These are phyloP conservation scores for Ustilago cynodontis DNA, from an alignment of 1,284 basidiomycete species.

Conservation along the genomic window DNA sequence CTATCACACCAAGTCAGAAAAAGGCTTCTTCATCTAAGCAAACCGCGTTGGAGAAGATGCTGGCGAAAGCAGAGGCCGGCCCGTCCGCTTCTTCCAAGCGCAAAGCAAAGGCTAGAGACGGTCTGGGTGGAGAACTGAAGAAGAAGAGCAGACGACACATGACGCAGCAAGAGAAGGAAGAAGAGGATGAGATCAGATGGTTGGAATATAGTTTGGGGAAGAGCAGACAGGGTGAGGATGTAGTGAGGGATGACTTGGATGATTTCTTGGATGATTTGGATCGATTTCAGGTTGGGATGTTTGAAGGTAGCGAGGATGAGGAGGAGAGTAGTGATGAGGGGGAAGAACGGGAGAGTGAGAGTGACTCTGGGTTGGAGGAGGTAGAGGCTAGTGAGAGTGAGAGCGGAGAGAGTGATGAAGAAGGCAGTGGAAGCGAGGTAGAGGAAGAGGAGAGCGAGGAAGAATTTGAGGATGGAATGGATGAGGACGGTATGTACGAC, in stretches of 20 bases:
- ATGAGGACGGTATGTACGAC: slow-evolving; percentile 39
- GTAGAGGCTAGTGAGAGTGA: slow-evolving; percentile 18
- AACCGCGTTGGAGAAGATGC: slow-evolving; percentile 49
- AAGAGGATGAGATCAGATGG: slow-evolving; percentile 69
- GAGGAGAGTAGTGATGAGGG: slow-evolving; percentile 1
- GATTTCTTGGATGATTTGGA: slow-evolving; percentile 63
- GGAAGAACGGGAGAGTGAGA: slow-evolving; percentile 20
- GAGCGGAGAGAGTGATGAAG: neutral
- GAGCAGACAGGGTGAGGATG: slow-evolving; percentile 31
- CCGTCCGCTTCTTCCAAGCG: slow-evolving; percentile 24
- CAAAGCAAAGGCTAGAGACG: slow-evolving; percentile 19
- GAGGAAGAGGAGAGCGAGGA: slow-evolving; percentile 18
- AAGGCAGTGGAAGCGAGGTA: slow-evolving; percentile 4
- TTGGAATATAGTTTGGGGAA: slow-evolving; percentile 62
- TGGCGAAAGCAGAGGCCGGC: slow-evolving; percentile 34
- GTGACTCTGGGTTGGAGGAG: slow-evolving; percentile 26
- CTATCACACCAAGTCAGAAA: slow-evolving; percentile 7
- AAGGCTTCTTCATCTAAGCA: slow-evolving; percentile 24
- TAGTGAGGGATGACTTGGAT: slow-evolving; percentile 57
- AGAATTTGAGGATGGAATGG: slow-evolving; percentile 14
- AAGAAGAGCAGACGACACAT: slow-evolving; percentile 47
- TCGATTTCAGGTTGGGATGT: slow-evolving; percentile 56
- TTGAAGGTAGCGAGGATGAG: slow-evolving; percentile 20
- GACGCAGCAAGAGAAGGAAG: slow-evolving; percentile 61
- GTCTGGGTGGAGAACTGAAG: slow-evolving; percentile 2